phyloP scores from a whole-genome alignment of 1,139 yeast genomes.

The Casaregolazyma suthepensis region DNA sequence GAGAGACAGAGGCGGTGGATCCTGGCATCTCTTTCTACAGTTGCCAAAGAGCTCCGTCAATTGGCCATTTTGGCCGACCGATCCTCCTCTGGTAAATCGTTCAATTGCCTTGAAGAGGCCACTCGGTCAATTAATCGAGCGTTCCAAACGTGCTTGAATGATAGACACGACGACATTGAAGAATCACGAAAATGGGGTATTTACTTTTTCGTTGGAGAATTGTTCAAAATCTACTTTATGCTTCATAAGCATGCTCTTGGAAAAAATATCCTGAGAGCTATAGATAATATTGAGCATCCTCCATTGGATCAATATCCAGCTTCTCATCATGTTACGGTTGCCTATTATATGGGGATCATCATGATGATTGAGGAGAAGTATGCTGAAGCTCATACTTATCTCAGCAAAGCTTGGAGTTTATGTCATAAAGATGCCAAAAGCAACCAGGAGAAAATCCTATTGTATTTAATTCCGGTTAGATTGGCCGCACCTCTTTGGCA shows the following conservation, averaged over 20 bases:
- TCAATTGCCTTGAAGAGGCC: slow-evolving; percentile 47
- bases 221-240: slow-evolving; percentile 66
- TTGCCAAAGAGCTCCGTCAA: slow-evolving; percentile 50
- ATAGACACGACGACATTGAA: slow-evolving; percentile 50
- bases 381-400: slow-evolving; percentile 42
- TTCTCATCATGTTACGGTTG: slow-evolving; percentile 52
- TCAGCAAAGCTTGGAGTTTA: slow-evolving; percentile 43
- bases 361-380: slow-evolving; percentile 60
- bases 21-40: slow-evolving; percentile 49
- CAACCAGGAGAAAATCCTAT: slow-evolving; percentile 35
- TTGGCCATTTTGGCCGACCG: slow-evolving; percentile 29
- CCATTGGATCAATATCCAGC: slow-evolving; percentile 41
- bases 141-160: slow-evolving; percentile 73
- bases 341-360: slow-evolving; percentile 61
- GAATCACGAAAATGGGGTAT: slow-evolving; percentile 59
- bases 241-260: slow-evolving; percentile 62
- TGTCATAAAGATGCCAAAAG: slow-evolving; percentile 26
- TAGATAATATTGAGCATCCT: slow-evolving; percentile 52
- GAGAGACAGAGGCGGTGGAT: slow-evolving; percentile 65
- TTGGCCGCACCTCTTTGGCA: slow-evolving; percentile 22
- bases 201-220: slow-evolving; percentile 65
- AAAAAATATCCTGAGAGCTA: slow-evolving; percentile 69
- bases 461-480: slow-evolving; percentile 35
- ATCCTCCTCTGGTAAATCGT: not conserved
- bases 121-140: slow-evolving; percentile 55